Conservation (phyloP, 2,329 filamentous ascomycete species). For the Rhynchosporium graminicola region DNA sequence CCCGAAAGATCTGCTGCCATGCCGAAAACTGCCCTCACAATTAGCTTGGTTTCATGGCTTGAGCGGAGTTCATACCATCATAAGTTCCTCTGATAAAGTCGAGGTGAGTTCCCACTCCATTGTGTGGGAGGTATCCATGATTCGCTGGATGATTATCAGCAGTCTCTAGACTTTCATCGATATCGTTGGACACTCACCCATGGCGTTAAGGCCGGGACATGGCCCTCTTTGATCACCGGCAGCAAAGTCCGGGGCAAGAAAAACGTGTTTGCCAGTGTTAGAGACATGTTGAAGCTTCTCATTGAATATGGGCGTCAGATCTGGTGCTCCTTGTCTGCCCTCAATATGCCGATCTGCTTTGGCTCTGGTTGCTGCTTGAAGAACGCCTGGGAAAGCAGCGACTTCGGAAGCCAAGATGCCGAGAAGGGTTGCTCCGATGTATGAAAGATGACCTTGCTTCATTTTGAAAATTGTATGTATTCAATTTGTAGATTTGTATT, state of each 20-base stretch:
- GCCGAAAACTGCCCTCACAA: constrained; percentile 43
- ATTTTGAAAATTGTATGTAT: constrained; percentile 13
- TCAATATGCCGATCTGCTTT: constrained; percentile 12
- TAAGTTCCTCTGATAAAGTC: constrained; percentile 40
- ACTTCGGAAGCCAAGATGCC: constrained; percentile 22
- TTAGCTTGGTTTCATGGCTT: neutral
- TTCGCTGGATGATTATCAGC: constrained; percentile 35
- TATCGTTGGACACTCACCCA: constrained; percentile 21
- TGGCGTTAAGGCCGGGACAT: constrained; percentile 44
- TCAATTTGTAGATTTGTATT: neutral
- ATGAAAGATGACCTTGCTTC: constrained; percentile 18
- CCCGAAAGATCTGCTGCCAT: constrained; percentile 47
- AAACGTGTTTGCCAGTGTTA: constrained; percentile 40
- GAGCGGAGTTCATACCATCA: constrained; percentile 26
- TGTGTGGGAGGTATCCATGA: constrained; percentile 41
- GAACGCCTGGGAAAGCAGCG: constrained; percentile 24
- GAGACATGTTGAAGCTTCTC: constrained; percentile 21
- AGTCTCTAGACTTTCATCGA: neutral
- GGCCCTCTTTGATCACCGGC: constrained; percentile 28
- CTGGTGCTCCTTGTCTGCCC: constrained; percentile 9
- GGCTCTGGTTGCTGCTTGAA: constrained; percentile 26
- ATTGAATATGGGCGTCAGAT: constrained; percentile 15
- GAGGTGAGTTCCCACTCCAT: constrained; percentile 34
- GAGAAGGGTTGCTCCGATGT: constrained; percentile 13
- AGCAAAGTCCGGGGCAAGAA: constrained; percentile 41